Evolutionary conservation across 306 rosid species (phyloP).

Genomic region (Trichosanthes truncata): DNA sequence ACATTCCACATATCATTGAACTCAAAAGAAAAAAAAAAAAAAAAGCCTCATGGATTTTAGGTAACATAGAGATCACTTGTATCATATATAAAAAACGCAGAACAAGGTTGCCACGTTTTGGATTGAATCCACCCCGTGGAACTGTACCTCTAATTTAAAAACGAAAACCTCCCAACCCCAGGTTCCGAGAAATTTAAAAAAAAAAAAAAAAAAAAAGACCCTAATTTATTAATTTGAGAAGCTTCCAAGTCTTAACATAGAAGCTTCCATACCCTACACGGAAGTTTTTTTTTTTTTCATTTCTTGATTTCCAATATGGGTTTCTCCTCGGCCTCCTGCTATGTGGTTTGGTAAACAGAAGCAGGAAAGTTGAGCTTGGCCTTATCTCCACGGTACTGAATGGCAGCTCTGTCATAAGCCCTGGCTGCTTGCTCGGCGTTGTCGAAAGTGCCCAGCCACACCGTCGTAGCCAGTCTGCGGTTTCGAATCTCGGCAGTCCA

Average conservation of each 20-base stretch:
- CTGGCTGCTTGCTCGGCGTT: slow-evolving; percentile 49
- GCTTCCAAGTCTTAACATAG: background rate
- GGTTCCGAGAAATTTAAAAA: too few species aligned
- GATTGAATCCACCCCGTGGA: too few species aligned
- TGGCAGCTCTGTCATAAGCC: slow-evolving; percentile 50
- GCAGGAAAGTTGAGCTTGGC: slow-evolving; percentile 38
- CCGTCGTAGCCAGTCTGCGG: slow-evolving; percentile 23
- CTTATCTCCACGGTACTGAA: slow-evolving; percentile 28
- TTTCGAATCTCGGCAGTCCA: slow-evolving; percentile 61
- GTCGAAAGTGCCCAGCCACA: slow-evolving; percentile 53
- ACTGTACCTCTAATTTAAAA: background rate
- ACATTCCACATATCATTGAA: too few species aligned
- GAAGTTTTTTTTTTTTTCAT: too few species aligned
- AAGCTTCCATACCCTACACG: background rate
- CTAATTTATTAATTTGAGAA: background rate
- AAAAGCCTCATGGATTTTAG: background rate
- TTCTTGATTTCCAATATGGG: background rate
- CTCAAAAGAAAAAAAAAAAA: too few species aligned
- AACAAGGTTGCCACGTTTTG: background rate
- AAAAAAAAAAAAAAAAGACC: too few species aligned
- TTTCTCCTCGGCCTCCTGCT: background rate
- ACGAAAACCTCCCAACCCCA: too few species aligned
- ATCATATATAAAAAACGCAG: background rate
- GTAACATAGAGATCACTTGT: background rate
- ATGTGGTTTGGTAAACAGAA: slow-evolving; percentile 4